These are phyloP conservation scores for Allantophomopsis cytisporea DNA, from an alignment of 2,329 filamentous ascomycete genomes.

Conservation along the genomic window DNA sequence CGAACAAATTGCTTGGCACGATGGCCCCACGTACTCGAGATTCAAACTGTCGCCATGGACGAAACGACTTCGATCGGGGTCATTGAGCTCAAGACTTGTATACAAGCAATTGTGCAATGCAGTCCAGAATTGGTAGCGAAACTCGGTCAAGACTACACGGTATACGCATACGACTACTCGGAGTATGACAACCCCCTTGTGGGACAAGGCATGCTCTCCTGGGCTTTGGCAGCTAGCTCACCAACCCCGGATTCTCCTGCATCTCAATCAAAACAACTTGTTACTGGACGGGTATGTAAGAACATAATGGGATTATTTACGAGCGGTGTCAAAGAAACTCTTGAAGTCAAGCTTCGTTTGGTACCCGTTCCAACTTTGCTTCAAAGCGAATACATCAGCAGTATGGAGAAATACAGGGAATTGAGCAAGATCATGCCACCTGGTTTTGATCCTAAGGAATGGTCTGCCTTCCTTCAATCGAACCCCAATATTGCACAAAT, in stretches of 20 bases:
- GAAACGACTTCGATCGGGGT: slow-evolving; percentile 73
- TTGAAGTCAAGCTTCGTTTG: slow-evolving; percentile 86
- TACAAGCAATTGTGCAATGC: slow-evolving; percentile 62
- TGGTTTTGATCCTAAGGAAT: slow-evolving; percentile 59
- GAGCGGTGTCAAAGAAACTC: slow-evolving; percentile 70
- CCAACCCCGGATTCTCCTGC: slow-evolving; percentile 36
- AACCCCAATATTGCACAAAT: slow-evolving; percentile 40
- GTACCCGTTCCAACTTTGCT: slow-evolving; percentile 51
- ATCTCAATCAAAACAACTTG: slow-evolving; percentile 51
- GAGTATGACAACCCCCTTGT: slow-evolving; percentile 88
- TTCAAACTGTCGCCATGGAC: slow-evolving; percentile 72
- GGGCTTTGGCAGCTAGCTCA: slow-evolving; percentile 50
- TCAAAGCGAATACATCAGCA: slow-evolving; percentile 45
- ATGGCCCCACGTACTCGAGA: slow-evolving; percentile 63
- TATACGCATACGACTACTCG: slow-evolving; percentile 94
- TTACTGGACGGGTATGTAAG: slow-evolving; percentile 83
- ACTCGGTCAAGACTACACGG: slow-evolving; percentile 69
- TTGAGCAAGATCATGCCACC: slow-evolving; percentile 41
- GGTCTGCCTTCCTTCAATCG: slow-evolving; percentile 64
- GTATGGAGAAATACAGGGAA: slow-evolving; percentile 45
- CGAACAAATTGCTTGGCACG: slow-evolving; percentile 84
- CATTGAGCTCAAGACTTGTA: slow-evolving; percentile 74
- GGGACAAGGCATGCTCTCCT: slow-evolving; percentile 89
- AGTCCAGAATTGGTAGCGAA: slow-evolving; percentile 78
- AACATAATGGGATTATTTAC: slow-evolving; percentile 77